These are phyloP conservation scores for Fulvia fulva DNA, from an alignment of 2,329 filamentous ascomycete genomes.

Conservation along the genomic window DNA sequence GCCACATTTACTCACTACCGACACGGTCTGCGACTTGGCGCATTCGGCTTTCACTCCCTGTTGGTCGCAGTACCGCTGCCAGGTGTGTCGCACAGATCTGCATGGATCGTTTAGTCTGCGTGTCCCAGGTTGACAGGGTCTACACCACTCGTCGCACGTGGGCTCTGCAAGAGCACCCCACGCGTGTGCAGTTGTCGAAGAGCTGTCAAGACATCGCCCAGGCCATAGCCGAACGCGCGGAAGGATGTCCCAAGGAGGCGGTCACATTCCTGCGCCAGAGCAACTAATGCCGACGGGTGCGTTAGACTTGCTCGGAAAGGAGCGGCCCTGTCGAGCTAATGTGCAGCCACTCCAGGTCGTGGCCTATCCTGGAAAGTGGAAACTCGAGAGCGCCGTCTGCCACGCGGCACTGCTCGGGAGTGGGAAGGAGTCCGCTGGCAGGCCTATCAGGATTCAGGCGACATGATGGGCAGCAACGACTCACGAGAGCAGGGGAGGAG, in stretches of 20 bases:
- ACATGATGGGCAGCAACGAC: neutral
- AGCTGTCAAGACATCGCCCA: neutral
- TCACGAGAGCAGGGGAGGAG: neutral
- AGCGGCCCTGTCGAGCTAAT: neutral
- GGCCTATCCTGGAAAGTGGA: neutral
- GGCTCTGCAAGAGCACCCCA: neutral
- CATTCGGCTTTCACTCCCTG: neutral
- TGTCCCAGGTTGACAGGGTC: neutral
- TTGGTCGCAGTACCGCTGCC: neutral
- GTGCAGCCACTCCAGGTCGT: neutral
- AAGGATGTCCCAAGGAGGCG: neutral
- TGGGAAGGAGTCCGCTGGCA: neutral
- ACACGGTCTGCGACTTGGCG: neutral
- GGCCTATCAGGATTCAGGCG: too few species aligned
- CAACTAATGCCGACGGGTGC: neutral
- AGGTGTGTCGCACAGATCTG: neutral
- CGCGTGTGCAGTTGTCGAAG: neutral
- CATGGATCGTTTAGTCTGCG: neutral
- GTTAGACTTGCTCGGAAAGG: neutral
- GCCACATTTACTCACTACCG: too few species aligned
- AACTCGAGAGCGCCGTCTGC: neutral
- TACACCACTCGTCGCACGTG: neutral
- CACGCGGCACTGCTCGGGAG: neutral
- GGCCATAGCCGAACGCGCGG: neutral
- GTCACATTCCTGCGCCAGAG: neutral